phyloP scores from a whole-genome alignment of 805 yeast genomes.

The Groenewaldozyma salmanticensis region DNA sequence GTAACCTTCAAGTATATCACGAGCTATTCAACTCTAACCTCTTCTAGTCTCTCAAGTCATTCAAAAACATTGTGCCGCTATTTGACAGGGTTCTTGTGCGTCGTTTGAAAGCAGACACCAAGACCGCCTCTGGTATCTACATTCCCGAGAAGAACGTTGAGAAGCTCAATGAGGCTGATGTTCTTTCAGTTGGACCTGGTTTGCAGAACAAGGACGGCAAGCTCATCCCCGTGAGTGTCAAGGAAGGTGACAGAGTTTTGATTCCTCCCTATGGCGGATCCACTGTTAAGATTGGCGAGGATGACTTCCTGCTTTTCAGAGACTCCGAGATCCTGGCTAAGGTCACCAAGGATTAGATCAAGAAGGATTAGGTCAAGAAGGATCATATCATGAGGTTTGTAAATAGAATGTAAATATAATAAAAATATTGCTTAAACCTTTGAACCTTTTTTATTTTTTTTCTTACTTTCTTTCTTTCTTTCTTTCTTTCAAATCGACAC shows the following conservation, averaged over 20 bases:
- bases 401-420: conserved; percentile 3
- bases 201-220: conserved; percentile 66
- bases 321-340: conserved; percentile 94
- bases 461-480: not conserved
- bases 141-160: conserved; percentile 95
- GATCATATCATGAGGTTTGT: not conserved
- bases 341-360: conserved; percentile 50
- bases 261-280: conserved; percentile 94
- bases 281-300: conserved; percentile 77
- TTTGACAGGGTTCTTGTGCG: conserved; percentile 95
- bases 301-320: conserved; percentile 63
- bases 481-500: not conserved
- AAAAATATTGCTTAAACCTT: not conserved
- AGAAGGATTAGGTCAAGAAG: not conserved
- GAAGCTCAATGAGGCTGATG: conserved; percentile 86
- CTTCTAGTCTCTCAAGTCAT: conserved; percentile 68
- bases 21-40: too few relatives aligned
- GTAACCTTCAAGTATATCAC: too few relatives aligned
- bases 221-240: conserved; percentile 61
- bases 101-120: conserved; percentile 81
- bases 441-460: too few relatives aligned
- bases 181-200: conserved; percentile 94
- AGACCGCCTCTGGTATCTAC: conserved; percentile 87
- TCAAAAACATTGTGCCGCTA: conserved; percentile 81
- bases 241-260: conserved; percentile 87